phyloP scores from a whole-genome alignment of 352 stramenopile species.

The Phytophthora pini region DNA sequence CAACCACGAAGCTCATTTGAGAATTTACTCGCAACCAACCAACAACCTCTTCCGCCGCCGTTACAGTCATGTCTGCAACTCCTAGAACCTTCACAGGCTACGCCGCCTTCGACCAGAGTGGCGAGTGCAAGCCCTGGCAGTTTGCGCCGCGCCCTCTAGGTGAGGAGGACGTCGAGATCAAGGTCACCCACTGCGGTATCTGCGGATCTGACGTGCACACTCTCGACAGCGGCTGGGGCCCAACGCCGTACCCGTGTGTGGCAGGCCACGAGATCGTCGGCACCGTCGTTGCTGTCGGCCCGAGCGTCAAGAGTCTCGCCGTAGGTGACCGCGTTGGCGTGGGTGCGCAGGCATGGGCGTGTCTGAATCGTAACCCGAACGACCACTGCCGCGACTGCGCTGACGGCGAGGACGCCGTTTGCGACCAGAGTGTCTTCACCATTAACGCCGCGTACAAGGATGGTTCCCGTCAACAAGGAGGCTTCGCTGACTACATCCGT shows the following conservation, averaged over 20 bases:
- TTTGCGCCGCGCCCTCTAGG: conserved; percentile 43
- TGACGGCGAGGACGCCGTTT: conserved; percentile 62
- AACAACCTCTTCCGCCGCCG: not conserved
- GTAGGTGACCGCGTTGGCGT: conserved; percentile 70
- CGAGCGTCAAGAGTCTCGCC: conserved; percentile 63
- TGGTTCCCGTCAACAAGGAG: not conserved
- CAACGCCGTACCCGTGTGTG: conserved; percentile 42
- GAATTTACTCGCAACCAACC: conserved; percentile 9
- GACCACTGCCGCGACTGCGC: conserved; percentile 64
- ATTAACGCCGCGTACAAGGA: conserved; percentile 45
- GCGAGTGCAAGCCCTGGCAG: conserved; percentile 30
- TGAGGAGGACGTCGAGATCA: conserved; percentile 48
- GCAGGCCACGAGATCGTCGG: conserved; percentile 44
- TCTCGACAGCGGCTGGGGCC: conserved; percentile 51
- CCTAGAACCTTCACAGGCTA: not conserved
- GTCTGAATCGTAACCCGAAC: conserved; percentile 59
- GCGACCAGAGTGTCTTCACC: conserved; percentile 44
- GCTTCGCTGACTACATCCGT: conserved; percentile 35
- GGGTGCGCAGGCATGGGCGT: conserved; percentile 43
- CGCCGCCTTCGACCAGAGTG: conserved; percentile 2
- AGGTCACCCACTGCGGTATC: conserved; percentile 45
- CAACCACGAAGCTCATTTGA: conserved; percentile 1
- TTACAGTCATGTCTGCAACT: not conserved
- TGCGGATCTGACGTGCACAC: conserved; percentile 48
- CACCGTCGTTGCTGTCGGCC: conserved; percentile 21